These are phyloP conservation scores for Gnaphalium uliginosum DNA, from an alignment of 129 eudicot genomes.

Conservation along the genomic window DNA sequence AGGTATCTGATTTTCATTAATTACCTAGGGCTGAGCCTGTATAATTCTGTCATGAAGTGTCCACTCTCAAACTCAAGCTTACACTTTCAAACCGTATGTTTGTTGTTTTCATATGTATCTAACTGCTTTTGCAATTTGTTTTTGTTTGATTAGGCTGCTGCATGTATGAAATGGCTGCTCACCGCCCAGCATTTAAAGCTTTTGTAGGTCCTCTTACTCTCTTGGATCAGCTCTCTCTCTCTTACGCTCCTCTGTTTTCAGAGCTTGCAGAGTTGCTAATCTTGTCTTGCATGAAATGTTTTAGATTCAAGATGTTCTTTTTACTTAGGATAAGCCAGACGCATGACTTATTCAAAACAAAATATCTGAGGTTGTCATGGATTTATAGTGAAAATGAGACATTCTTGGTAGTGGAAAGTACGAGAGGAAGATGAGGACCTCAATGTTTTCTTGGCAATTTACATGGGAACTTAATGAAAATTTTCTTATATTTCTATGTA, in stretches of 20 bases:
- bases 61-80: neutral
- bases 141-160: conserved; percentile 73
- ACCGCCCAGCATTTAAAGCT: conserved; percentile 98
- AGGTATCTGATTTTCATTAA: conserved; percentile 50
- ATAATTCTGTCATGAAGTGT: neutral
- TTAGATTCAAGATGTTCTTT: neutral
- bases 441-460: conserved; percentile 2
- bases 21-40: conserved; percentile 2
- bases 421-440: conserved; percentile 1
- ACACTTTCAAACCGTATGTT: conserved; percentile 6
- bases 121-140: conserved; percentile 9
- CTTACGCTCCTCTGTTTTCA: conserved; percentile 7
- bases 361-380: neutral
- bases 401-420: neutral
- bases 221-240: conserved; percentile 18
- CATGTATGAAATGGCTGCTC: conserved; percentile 99
- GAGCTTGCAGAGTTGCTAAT: conserved; percentile 19
- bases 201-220: conserved; percentile 70
- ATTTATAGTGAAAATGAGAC: conserved; percentile 10
- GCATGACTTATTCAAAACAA: neutral
- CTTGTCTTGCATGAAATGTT: neutral
- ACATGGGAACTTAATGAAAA: neutral
- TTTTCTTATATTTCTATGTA: neutral
- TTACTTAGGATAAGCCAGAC: neutral
- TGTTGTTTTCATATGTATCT: conserved; percentile 8